Conservation (phyloP, 1,284 basidiomycete species). For the Cystobasidium pallidum region DNA sequence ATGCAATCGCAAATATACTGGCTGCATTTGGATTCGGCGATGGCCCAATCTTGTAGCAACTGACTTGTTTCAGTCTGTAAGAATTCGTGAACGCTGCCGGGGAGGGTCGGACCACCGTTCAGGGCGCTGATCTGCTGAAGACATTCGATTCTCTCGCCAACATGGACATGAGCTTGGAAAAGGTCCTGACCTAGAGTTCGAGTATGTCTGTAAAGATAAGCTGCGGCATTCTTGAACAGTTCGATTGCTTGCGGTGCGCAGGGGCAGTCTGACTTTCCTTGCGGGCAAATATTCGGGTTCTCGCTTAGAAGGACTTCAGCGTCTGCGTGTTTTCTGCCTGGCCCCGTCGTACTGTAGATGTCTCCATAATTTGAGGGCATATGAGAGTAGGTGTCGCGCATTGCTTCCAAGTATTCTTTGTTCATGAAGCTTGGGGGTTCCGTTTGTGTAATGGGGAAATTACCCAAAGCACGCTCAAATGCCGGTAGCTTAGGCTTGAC, state of each 20-base stretch:
- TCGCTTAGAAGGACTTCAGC: background rate
- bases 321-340: no score
- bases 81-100: slow-evolving; percentile 9
- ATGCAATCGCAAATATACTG: slow-evolving; percentile 28
- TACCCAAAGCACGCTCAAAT: background rate
- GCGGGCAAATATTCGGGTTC: background rate
- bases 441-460: background rate
- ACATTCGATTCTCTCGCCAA: background rate
- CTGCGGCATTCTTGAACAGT: slow-evolving; percentile 21
- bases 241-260: slow-evolving; percentile 11
- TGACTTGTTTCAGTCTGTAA: slow-evolving; percentile 17
- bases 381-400: background rate
- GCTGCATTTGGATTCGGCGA: slow-evolving; percentile 17
- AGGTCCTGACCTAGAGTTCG: background rate
- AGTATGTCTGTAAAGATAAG: slow-evolving; percentile 4
- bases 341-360: background rate
- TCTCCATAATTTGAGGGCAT: background rate
- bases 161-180: background rate
- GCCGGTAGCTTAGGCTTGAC: background rate
- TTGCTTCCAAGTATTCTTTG: background rate
- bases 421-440: slow-evolving; percentile 1
- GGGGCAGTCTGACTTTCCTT: slow-evolving; percentile 15
- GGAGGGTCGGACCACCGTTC: background rate
- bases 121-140: background rate
- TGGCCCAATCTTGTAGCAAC: slow-evolving; percentile 17